Base-by-base conservation (phyloP, 225 moss, liverwort and hornwort species). In the Polytrichum formosum region DNA sequence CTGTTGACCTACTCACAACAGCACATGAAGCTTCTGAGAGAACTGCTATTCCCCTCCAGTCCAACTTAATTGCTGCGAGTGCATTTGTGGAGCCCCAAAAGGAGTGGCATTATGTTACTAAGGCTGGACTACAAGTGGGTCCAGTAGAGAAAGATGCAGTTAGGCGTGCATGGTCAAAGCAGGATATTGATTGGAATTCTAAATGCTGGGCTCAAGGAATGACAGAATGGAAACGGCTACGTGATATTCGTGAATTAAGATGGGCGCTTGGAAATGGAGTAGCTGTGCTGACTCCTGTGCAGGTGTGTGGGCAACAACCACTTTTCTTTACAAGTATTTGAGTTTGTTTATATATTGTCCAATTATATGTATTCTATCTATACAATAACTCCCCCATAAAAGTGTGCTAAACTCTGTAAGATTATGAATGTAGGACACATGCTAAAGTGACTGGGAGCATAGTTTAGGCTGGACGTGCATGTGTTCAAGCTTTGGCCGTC, bases 21-120 rank as follows among this genome's bases (percentile, higher is more conserved):
- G 92, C 94, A 68, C 94, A 95, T 78, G 94, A 95, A 82, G 92
- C 94, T 6, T 95, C 94, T 22, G 94, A 95, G 74, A 88, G 94
- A 79, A 95, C 94, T 53, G 92, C 87, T 61, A 87, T 95, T 62
- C 94, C 94, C 18, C 76, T 95, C 70, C 94, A 95, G 80, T 95
- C 94, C 67, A 95, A 95, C 71, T 82, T 95, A 69, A 90, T 95
- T 73, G 94, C 94, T 60, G 94, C 90, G 4, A 82, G 90, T 79
- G 94, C 94, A 62, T 95, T 95, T 64, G 90, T 92, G 20, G 94
- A 95, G 79, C 90, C 94, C 53, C 89, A 92, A 71, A 95, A 95
- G 79, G 94, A 95, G 78, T 95, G 94, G 94, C 88, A 92, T 68
- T 95, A 91, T 70, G 85, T 92, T 28, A 76, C 77, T 54, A 95